These are phyloP conservation scores for Starmerella etchellsii DNA, from an alignment of 805 yeast genomes.

Conservation along the genomic window DNA sequence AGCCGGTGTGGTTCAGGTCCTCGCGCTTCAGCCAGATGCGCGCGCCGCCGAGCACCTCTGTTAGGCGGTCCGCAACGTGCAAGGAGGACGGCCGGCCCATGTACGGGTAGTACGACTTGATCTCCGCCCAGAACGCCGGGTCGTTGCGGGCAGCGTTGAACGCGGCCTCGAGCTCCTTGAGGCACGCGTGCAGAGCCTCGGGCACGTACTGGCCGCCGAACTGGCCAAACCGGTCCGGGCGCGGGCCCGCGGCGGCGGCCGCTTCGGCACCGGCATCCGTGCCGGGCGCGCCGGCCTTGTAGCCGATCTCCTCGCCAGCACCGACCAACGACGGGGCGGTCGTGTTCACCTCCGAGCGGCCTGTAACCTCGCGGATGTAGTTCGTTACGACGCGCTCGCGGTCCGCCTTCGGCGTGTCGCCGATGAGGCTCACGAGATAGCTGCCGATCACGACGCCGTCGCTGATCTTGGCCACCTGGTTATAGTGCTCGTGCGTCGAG, in stretches of 20 bases:
- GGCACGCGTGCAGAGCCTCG: constrained; percentile 84
- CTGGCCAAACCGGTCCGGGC: constrained; percentile 63
- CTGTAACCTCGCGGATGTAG: constrained; percentile 58
- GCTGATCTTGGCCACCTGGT: constrained; percentile 62
- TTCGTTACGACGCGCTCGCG: constrained; percentile 51
- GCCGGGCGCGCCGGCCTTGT: constrained; percentile 8
- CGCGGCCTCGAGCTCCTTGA: constrained; percentile 75
- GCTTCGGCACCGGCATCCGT: constrained; percentile 22
- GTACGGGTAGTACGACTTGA: constrained; percentile 68
- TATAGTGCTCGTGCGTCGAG: constrained; percentile 80
- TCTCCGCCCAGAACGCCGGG: constrained; percentile 87
- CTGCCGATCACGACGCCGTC: constrained; percentile 97
- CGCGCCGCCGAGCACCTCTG: constrained; percentile 88
- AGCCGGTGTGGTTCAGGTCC: constrained; percentile 47
- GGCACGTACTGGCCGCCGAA: constrained; percentile 99
- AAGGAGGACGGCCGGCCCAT: constrained; percentile 94
- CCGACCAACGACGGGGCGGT: constrained; percentile 7
- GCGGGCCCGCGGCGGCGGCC: background rate
- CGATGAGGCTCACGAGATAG: constrained; percentile 58
- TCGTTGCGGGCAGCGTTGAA: constrained; percentile 83
- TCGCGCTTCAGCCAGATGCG: constrained; percentile 97
- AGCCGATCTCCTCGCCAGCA: constrained; percentile 3
- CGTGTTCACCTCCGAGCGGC: constrained; percentile 30
- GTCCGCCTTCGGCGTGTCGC: constrained; percentile 39
- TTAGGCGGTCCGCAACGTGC: constrained; percentile 79